A percentile compares a stretch with the other conserved stretches of the same genome.
These are phyloP conservation scores for Penicillium occitanis DNA, from an alignment of 2,329 filamentous ascomycete genomes.

Conservation along the genomic window DNA sequence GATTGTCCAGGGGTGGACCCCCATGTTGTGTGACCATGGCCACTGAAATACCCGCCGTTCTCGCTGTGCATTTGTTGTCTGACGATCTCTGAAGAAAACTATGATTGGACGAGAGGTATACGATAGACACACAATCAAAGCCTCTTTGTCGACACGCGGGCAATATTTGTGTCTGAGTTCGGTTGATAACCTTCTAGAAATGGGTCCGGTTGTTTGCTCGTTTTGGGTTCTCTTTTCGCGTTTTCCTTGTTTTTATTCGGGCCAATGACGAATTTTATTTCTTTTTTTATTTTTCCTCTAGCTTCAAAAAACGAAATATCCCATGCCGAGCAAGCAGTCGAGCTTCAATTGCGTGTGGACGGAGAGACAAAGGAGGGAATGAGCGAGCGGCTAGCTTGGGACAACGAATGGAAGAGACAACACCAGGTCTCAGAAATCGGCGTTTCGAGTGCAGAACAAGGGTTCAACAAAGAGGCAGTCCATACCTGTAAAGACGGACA, in stretches of 20 bases:
- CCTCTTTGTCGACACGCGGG: conserved; percentile 10
- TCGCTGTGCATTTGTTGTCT: conserved; percentile 43
- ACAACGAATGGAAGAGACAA: conserved; percentile 21
- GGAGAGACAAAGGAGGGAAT: conserved; percentile 18
- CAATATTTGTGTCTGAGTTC: conserved; percentile 10
- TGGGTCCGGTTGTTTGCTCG: not conserved
- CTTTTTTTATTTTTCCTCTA: not conserved
- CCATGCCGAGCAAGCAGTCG: not conserved
- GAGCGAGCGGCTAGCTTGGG: conserved; percentile 12
- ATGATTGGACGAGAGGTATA: conserved; percentile 1
- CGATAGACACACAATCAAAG: not conserved
- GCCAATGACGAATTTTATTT: not conserved
- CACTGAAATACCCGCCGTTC: conserved; percentile 37
- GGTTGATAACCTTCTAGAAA: conserved; percentile 3
- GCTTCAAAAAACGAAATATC: not conserved
- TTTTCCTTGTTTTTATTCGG: not conserved
- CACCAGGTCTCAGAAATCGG: conserved; percentile 15
- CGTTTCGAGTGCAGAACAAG: conserved; percentile 3
- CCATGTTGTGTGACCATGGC: conserved; percentile 48
- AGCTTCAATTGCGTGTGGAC: conserved; percentile 12
- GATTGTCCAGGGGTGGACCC: conserved; percentile 35
- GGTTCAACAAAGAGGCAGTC: conserved; percentile 11
- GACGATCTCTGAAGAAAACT: not conserved
- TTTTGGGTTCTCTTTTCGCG: not conserved
- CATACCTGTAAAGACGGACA: conserved; percentile 16